phyloP scores from a whole-genome alignment of 2,329 filamentous ascomycete species.

The Leptoxyphium fumago region DNA sequence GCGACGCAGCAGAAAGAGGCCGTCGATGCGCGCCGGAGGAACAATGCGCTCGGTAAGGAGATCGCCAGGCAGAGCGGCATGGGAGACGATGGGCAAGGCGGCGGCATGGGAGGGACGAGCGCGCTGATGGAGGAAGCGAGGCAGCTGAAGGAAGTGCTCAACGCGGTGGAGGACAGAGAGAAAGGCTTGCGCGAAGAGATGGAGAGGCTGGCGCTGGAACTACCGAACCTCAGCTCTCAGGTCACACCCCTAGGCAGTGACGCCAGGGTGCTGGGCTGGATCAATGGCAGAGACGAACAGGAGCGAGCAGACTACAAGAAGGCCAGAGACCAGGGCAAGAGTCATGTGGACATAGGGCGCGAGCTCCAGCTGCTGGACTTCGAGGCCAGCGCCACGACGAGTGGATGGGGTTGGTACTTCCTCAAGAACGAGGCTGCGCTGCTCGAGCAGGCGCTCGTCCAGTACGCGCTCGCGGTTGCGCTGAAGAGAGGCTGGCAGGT shows the following conservation, averaged over 20 bases:
- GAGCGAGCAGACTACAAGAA: slow-evolving; percentile 3
- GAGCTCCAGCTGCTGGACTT: slow-evolving; percentile 90
- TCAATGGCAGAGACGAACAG: slow-evolving; percentile 45
- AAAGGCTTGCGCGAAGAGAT: slow-evolving; percentile 49
- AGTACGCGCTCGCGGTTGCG: slow-evolving; percentile 66
- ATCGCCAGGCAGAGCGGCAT: slow-evolving; percentile 25
- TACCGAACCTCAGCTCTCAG: slow-evolving; percentile 74
- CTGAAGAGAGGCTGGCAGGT: slow-evolving; percentile 61
- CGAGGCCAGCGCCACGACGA: slow-evolving; percentile 59
- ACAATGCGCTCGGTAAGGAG: slow-evolving; percentile 47
- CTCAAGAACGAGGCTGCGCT: slow-evolving; percentile 80
- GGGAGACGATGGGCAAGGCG: slow-evolving; percentile 18
- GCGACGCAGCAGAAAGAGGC: slow-evolving; percentile 41
- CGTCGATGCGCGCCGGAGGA: slow-evolving; percentile 47
- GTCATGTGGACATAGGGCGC: slow-evolving; percentile 60
- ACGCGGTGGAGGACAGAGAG: slow-evolving; percentile 47
- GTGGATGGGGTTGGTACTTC: slow-evolving; percentile 97
- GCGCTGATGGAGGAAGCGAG: slow-evolving; percentile 50
- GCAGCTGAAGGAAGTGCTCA: slow-evolving; percentile 47
- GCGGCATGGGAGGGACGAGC: slow-evolving; percentile 11
- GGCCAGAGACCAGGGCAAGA: slow-evolving; percentile 5
- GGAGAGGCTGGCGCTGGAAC: slow-evolving; percentile 54
- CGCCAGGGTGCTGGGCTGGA: slow-evolving; percentile 54
- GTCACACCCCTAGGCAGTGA: slow-evolving; percentile 58
- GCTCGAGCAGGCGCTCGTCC: slow-evolving; percentile 85